Percentiles rank a stretch among this genome's conserved stretches.
phyloP scores from a whole-genome alignment of 805 yeast species.

The Yamadazyma philogaea region DNA sequence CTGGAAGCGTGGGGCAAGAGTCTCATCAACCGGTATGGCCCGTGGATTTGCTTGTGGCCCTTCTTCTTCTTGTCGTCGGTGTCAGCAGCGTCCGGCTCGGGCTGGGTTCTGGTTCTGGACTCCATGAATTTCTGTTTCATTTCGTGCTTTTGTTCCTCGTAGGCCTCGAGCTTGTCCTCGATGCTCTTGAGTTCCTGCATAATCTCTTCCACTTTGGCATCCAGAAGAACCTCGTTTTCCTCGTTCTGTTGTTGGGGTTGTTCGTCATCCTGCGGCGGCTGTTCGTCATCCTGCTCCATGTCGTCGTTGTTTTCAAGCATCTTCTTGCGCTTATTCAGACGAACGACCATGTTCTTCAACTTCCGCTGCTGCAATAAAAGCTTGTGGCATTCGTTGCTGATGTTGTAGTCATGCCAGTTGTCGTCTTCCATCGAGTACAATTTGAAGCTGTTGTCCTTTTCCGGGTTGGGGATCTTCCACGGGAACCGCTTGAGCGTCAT shows the following conservation, averaged over 20 bases:
- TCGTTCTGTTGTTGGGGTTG: not conserved
- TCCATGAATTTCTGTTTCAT: constrained; percentile 32
- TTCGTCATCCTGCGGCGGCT: too few relatives aligned
- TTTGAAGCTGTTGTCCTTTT: constrained; percentile 76
- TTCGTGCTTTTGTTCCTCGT: constrained; percentile 32
- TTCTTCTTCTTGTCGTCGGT: constrained; percentile 26
- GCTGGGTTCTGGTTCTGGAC: constrained; percentile 9
- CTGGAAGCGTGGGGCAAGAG: constrained; percentile 79
- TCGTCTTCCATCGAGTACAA: constrained; percentile 80
- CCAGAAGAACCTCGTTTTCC: constrained; percentile 27
- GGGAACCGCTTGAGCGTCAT: constrained; percentile 91
- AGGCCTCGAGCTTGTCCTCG: constrained; percentile 35
- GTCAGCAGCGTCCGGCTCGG: constrained; percentile 6
- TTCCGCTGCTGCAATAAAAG: constrained; percentile 57
- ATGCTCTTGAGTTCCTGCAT: constrained; percentile 34
- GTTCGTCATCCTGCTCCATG: constrained; percentile 20
- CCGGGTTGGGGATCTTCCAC: constrained; percentile 85
- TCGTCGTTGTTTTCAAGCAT: constrained; percentile 12
- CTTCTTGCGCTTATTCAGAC: constrained; percentile 43
- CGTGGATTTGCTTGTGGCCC: constrained; percentile 61
- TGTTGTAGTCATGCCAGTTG: constrained; percentile 68
- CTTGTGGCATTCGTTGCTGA: constrained; percentile 72
- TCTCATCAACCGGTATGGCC: constrained; percentile 80
- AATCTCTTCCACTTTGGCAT: constrained; percentile 31
- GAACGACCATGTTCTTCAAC: constrained; percentile 44